phyloP scores from a whole-genome alignment of 1,284 basidiomycete species.

The Filobasidium uniguttulatum region DNA sequence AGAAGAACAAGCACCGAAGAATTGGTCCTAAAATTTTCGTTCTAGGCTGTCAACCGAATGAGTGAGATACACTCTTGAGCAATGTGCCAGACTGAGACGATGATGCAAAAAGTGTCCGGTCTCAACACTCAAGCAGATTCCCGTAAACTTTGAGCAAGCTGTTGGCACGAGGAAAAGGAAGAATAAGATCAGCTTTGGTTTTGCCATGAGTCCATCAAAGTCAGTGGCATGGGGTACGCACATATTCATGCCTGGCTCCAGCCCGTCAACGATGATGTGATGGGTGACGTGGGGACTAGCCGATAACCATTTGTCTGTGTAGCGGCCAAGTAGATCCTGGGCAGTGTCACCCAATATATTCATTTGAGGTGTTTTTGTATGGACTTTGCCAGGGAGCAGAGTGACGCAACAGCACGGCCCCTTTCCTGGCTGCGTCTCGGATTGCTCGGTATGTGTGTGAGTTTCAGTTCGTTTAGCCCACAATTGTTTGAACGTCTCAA shows the following conservation, averaged over 20 bases:
- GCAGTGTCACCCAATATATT: constrained; percentile 6
- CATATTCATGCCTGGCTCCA: constrained; percentile 8
- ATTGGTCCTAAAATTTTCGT: too few species aligned
- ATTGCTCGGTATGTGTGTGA: too few species aligned
- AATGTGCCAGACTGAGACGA: too few species aligned
- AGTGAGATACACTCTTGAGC: too few species aligned
- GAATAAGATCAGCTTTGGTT: not conserved
- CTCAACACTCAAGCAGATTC: not conserved
- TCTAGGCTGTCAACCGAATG: too few species aligned
- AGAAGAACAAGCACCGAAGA: too few species aligned
- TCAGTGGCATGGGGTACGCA: not conserved
- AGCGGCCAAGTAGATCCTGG: constrained; percentile 5
- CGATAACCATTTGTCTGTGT: constrained; percentile 2
- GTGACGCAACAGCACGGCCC: not conserved
- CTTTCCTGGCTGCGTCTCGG: too few species aligned
- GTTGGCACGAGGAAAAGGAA: not conserved
- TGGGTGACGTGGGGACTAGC: constrained; percentile 5
- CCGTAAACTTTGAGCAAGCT: constrained; percentile 6
- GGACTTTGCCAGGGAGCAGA: constrained; percentile 1
- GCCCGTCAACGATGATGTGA: not conserved
- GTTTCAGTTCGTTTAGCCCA: not conserved
- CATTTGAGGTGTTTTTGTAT: constrained; percentile 3
- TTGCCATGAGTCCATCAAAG: not conserved
- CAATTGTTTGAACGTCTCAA: not conserved
- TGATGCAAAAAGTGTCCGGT: too few species aligned